Evolutionary conservation across 768 basidiomycete species (phyloP).

Genomic region (Amanita jacksonii): DNA sequence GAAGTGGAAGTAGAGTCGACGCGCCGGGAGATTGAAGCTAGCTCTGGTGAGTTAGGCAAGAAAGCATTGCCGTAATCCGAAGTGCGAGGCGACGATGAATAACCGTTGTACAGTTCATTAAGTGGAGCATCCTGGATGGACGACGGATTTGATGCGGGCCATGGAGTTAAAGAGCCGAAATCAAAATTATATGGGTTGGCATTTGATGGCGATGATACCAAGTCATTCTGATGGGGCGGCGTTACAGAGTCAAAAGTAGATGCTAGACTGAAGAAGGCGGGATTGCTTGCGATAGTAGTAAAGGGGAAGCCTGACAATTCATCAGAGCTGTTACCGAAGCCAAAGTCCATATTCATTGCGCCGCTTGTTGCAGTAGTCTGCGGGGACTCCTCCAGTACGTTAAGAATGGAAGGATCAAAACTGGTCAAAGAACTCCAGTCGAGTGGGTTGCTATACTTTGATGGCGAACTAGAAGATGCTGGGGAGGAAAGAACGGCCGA

Average conservation of each 20-base stretch:
- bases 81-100: neutral
- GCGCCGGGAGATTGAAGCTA: conserved; percentile 9
- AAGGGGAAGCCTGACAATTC: conserved; percentile 41
- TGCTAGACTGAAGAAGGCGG: conserved; percentile 77
- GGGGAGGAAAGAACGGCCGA: conserved; percentile 15
- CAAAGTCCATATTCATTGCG: conserved; percentile 53
- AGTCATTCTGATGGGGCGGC: conserved; percentile 12
- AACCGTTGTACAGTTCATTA: conserved; percentile 34
- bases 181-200: conserved; percentile 36
- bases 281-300: conserved; percentile 78
- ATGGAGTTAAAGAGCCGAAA: conserved; percentile 35
- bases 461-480: conserved; percentile 22
- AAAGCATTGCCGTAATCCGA: conserved; percentile 2
- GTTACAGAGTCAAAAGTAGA: conserved; percentile 40
- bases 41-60: neutral
- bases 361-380: conserved; percentile 46
- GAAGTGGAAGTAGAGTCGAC: conserved; percentile 14
- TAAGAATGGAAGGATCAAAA: conserved; percentile 64
- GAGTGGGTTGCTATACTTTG: conserved; percentile 33
- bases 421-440: conserved; percentile 62
- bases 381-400: conserved; percentile 48
- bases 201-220: neutral
- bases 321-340: conserved; percentile 43
- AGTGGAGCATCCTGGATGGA: conserved; percentile 27
- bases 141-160: conserved; percentile 25